Conservation (phyloP, 768 basidiomycete genomes). For the Leccinum uliginosum region DNA sequence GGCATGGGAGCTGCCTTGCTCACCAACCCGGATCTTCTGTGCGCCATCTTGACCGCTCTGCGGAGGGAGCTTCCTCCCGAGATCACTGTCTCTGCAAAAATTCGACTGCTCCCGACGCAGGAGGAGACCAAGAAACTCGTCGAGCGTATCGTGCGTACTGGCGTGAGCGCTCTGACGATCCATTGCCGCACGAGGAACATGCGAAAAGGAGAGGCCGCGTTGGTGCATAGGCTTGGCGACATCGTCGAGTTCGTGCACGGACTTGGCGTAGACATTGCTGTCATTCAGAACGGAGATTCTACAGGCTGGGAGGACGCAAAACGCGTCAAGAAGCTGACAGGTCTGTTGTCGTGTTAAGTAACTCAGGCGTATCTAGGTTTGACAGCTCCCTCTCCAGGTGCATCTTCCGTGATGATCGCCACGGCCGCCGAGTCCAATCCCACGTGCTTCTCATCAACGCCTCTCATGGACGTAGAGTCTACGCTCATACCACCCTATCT, state of each 20-base stretch:
- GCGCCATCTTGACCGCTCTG: slow-evolving; percentile 80
- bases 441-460: slow-evolving; percentile 72
- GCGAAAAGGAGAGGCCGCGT: slow-evolving; percentile 77
- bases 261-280: slow-evolving; percentile 74
- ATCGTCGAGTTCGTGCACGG: slow-evolving; percentile 81
- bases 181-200: slow-evolving; percentile 94
- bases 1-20: slow-evolving; percentile 98
- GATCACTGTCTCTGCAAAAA: slow-evolving; percentile 92
- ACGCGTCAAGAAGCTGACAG: slow-evolving; percentile 69
- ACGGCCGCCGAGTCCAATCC: slow-evolving; percentile 93
- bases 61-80: slow-evolving; percentile 67
- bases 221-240: slow-evolving; percentile 73
- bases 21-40: slow-evolving; percentile 86
- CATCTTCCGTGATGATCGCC: slow-evolving; percentile 94
- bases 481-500: slow-evolving; percentile 71
- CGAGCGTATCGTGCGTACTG: slow-evolving; percentile 79
- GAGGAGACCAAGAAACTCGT: slow-evolving; percentile 90
- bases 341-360: slow-evolving; percentile 38
- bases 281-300: slow-evolving; percentile 95
- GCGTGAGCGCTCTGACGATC: slow-evolving; percentile 85
- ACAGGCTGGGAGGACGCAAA: slow-evolving; percentile 72
- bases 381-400: slow-evolving; percentile 40
- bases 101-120: slow-evolving; percentile 80
- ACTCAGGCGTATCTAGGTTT: neutral
- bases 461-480: slow-evolving; percentile 63